Evolutionary conservation across 768 basidiomycete genomes (phyloP).

Genomic region (Pleurotus cornucopiae): DNA sequence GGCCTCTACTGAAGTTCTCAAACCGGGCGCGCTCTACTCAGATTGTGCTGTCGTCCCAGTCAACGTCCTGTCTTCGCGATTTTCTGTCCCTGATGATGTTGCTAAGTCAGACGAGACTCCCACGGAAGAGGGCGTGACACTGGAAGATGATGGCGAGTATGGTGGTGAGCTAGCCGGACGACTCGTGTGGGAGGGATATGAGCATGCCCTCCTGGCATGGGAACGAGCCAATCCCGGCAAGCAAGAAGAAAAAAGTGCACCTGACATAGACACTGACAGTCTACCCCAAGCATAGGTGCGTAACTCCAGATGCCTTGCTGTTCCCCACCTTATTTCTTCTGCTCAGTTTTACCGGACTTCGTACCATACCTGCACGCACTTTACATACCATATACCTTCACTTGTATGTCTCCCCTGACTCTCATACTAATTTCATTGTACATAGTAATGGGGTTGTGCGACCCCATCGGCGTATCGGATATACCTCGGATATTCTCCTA

Average conservation of each 20-base stretch:
- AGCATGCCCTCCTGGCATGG: constrained; percentile 64
- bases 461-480: too few relatives aligned
- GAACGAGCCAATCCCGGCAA: constrained; percentile 37
- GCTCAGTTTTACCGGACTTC: too few relatives aligned
- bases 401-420: too few relatives aligned
- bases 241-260: constrained; percentile 10
- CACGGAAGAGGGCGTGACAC: constrained; percentile 20
- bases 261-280: constrained; percentile 8
- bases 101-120: constrained; percentile 20
- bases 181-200: constrained; percentile 75
- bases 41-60: constrained; percentile 67
- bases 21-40: constrained; percentile 73
- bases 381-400: too few relatives aligned
- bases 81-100: constrained; percentile 15
- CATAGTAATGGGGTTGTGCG: too few relatives aligned
- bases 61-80: constrained; percentile 25
- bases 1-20: constrained; percentile 48
- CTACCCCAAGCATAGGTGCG: background rate
- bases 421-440: too few relatives aligned
- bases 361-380: too few relatives aligned
- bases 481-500: too few relatives aligned
- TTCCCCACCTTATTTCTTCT: too few relatives aligned
- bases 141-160: constrained; percentile 63
- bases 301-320: background rate
- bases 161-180: constrained; percentile 68